Evolutionary conservation across 768 basidiomycete species (phyloP).

Genomic region (Vararia minispora): DNA sequence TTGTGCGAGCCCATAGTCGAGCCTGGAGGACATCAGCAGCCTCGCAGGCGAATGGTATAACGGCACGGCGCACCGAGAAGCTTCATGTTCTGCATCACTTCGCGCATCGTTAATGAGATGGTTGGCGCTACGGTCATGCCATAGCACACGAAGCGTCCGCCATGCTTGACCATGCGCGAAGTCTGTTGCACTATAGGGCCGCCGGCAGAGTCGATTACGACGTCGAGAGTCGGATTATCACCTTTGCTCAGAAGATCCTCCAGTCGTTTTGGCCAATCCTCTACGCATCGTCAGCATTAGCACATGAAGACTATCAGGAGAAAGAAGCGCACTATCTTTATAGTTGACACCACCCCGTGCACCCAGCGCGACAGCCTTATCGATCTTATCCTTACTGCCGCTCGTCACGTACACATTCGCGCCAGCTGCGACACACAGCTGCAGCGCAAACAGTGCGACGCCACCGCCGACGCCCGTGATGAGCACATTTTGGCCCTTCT

Average conservation of each 20-base stretch:
- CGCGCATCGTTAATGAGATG: constrained; percentile 64
- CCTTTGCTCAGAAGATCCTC: constrained; percentile 20
- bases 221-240: constrained; percentile 19
- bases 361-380: constrained; percentile 52
- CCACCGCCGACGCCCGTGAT: constrained; percentile 81
- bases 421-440: constrained; percentile 64
- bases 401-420: constrained; percentile 80
- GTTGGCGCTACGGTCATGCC: constrained; percentile 44
- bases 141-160: constrained; percentile 27
- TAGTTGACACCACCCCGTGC: constrained; percentile 74
- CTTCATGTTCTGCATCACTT: constrained; percentile 65
- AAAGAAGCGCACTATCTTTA: constrained; percentile 37
- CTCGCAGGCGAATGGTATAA: not conserved
- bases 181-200: constrained; percentile 28
- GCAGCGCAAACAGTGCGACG: constrained; percentile 67
- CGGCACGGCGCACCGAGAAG: constrained; percentile 44
- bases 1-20: constrained; percentile 77
- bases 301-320: not conserved
- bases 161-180: constrained; percentile 23
- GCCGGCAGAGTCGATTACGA: constrained; percentile 37
- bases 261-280: constrained; percentile 26
- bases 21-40: constrained; percentile 28
- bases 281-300: constrained; percentile 4
- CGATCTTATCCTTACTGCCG: constrained; percentile 56
- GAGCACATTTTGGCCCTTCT: constrained; percentile 58